phyloP scores from a whole-genome alignment of 192 early-diverging fungal species.

The Umbelopsis sp. region DNA sequence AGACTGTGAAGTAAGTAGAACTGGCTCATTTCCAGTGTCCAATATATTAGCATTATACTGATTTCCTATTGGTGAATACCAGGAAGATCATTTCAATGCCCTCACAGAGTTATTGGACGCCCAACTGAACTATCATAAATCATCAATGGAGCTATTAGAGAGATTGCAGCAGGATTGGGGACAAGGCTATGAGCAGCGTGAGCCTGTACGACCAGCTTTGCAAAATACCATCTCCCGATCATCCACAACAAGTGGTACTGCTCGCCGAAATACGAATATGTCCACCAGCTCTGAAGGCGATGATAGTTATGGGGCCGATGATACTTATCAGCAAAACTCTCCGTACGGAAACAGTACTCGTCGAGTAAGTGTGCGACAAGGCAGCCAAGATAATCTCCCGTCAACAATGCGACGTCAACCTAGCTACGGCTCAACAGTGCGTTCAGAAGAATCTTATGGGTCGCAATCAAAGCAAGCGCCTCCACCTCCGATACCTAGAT shows the following conservation, averaged over 20 bases:
- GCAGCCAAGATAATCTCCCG: background rate
- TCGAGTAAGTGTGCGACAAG: background rate
- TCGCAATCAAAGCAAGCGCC: background rate
- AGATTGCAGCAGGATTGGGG: constrained; percentile 11
- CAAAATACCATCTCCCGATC: background rate
- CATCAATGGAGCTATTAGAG: constrained; percentile 18
- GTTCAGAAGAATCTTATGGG: background rate
- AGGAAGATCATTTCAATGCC: constrained; percentile 37
- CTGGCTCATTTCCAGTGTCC: constrained; percentile 30
- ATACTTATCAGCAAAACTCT: background rate
- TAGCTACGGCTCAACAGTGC: background rate
- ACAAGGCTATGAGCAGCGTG: constrained; percentile 1
- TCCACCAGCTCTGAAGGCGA: background rate
- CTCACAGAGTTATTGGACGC: constrained; percentile 33
- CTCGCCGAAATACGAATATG: background rate
- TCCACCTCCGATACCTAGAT: constrained; percentile 4
- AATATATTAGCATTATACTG: background rate
- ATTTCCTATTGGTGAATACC: background rate
- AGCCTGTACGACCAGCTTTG: background rate
- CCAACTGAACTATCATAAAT: constrained; percentile 28
- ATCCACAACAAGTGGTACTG: background rate
- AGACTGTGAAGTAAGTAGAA: constrained; percentile 75
- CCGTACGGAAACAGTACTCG: background rate
- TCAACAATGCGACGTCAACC: background rate
- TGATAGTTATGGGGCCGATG: background rate